These are phyloP conservation scores for Eucalyptus urophylla DNA, from an alignment of 345 rosid species.

Conservation along the genomic window DNA sequence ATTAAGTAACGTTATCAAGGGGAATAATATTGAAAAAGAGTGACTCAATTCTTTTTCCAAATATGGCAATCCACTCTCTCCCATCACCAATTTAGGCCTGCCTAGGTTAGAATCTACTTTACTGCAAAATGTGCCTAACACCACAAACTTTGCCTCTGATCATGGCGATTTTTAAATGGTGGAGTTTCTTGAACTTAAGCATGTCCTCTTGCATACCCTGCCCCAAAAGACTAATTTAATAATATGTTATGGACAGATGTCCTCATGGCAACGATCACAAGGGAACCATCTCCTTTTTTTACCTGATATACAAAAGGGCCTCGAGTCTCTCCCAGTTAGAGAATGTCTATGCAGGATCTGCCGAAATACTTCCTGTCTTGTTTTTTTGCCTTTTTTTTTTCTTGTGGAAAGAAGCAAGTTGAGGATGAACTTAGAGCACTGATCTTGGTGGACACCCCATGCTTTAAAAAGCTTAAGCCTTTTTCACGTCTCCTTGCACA, in stretches of 20 bases:
- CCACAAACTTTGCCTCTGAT: background rate
- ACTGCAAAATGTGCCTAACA: background rate
- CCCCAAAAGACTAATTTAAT: background rate
- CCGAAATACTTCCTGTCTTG: background rate
- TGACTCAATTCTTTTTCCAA: background rate
- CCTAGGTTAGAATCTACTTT: background rate
- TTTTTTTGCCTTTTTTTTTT: background rate
- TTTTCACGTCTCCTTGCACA: background rate
- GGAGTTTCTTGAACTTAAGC: background rate
- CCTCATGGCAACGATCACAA: background rate
- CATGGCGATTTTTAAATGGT: background rate
- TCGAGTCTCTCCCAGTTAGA: background rate
- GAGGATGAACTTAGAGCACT: background rate
- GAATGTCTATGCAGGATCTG: background rate
- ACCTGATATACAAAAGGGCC: constrained; percentile 2
- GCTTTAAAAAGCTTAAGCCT: background rate
- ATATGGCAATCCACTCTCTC: background rate
- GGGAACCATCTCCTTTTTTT: constrained; percentile 2
- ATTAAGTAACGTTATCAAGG: background rate
- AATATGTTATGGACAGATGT: background rate
- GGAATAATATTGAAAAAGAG: background rate
- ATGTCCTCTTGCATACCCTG: background rate
- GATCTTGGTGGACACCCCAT: constrained; percentile 2
- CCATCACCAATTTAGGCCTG: background rate
- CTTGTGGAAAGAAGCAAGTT: background rate